phyloP scores from a whole-genome alignment of 768 basidiomycete genomes.

The Amanita inopinata region DNA sequence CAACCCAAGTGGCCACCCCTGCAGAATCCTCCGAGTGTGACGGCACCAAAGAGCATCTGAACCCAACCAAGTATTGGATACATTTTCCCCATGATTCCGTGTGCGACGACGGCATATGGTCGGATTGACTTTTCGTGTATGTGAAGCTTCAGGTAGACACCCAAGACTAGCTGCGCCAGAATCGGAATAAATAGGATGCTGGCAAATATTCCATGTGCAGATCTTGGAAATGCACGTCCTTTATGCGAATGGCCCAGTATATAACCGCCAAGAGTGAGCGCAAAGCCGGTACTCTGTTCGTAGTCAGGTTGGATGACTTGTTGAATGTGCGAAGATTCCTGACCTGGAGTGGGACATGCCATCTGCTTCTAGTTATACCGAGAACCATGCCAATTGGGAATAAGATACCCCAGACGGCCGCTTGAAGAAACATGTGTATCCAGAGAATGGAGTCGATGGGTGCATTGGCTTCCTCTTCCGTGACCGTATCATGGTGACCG shows the following conservation, averaged over 20 bases:
- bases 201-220: slow-evolving; percentile 65
- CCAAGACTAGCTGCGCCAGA: slow-evolving; percentile 54
- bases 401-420: slow-evolving; percentile 71
- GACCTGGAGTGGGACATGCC: slow-evolving; percentile 88
- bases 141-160: slow-evolving; percentile 89
- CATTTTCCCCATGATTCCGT: slow-evolving; percentile 72
- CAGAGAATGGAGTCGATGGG: slow-evolving; percentile 73
- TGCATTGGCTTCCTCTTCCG: slow-evolving; percentile 52
- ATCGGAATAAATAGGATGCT: slow-evolving; percentile 60
- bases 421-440: slow-evolving; percentile 78
- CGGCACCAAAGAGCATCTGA: slow-evolving; percentile 82
- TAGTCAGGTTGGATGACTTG: not conserved
- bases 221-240: slow-evolving; percentile 66
- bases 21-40: slow-evolving; percentile 70
- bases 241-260: slow-evolving; percentile 81
- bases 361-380: slow-evolving; percentile 68
- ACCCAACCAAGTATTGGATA: slow-evolving; percentile 85
- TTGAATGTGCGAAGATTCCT: slow-evolving; percentile 11
- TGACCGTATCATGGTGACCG: slow-evolving; percentile 53
- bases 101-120: slow-evolving; percentile 58
- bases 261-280: slow-evolving; percentile 63
- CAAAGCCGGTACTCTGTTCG: slow-evolving; percentile 51
- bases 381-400: slow-evolving; percentile 83
- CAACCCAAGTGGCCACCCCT: slow-evolving; percentile 55
- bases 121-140: slow-evolving; percentile 70